Conservation (phyloP, 2,329 filamentous ascomycete species). For the Pleomassaria siparia region DNA sequence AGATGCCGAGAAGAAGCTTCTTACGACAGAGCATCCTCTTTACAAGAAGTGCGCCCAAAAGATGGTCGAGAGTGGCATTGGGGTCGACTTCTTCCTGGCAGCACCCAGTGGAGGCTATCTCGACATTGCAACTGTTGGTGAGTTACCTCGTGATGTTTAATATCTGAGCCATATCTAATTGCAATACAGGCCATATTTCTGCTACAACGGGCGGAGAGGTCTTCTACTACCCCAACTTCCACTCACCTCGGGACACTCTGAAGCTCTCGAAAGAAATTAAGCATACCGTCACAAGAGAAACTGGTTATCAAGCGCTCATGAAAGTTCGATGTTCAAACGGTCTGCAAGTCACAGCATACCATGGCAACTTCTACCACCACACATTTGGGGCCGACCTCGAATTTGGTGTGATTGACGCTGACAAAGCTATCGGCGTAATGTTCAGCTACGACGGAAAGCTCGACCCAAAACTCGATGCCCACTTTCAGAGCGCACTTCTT, state of each 20-base stretch:
- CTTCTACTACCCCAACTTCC: conserved; percentile 97
- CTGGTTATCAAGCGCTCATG: conserved; percentile 94
- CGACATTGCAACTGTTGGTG: conserved; percentile 88
- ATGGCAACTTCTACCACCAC: conserved; percentile 95
- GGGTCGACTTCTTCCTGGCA: conserved; percentile 92
- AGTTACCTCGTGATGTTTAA: conserved; percentile 30
- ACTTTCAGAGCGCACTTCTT: conserved; percentile 92
- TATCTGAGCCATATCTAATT: neutral
- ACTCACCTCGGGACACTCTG: conserved; percentile 78
- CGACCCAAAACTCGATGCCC: conserved; percentile 93
- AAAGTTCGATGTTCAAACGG: conserved; percentile 98
- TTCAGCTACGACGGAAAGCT: conserved; percentile 97
- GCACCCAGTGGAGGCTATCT: conserved; percentile 88
- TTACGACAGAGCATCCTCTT: conserved; percentile 83
- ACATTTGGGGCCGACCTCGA: conserved; percentile 94
- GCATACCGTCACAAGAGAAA: conserved; percentile 84
- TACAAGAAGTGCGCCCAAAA: conserved; percentile 87
- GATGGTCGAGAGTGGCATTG: conserved; percentile 83
- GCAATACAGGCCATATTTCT: conserved; percentile 69
- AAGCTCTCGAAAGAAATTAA: conserved; percentile 84
- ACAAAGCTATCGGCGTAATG: conserved; percentile 88
- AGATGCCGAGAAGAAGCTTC: conserved; percentile 88
- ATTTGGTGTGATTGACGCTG: conserved; percentile 86
- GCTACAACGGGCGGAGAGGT: conserved; percentile 91
- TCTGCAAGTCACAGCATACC: conserved; percentile 88